Conservation (phyloP, 192 early-diverging fungal genomes). For the Backusella mclennaniae region DNA sequence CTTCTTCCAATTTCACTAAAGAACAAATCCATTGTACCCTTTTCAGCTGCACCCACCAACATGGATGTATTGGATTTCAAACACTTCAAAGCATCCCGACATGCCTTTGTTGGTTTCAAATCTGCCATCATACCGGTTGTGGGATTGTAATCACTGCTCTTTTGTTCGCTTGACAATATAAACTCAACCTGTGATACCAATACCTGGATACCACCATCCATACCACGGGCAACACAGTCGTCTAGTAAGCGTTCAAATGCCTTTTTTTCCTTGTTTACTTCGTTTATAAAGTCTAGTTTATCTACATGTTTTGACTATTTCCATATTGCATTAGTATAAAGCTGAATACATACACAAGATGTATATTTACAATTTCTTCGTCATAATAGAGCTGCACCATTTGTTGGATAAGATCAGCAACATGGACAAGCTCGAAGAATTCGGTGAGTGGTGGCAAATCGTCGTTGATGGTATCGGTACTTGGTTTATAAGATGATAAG, state of each 20-base stretch:
- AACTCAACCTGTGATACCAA: conserved; percentile 83
- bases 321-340: too few relatives aligned
- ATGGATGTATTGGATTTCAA: conserved; percentile 74
- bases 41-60: conserved; percentile 75
- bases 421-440: conserved; percentile 94
- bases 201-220: conserved; percentile 88
- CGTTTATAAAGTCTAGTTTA: conserved; percentile 89
- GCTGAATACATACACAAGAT: not conserved
- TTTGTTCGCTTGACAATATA: conserved; percentile 75
- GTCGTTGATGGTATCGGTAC: conserved; percentile 29
- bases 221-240: conserved; percentile 86
- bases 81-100: conserved; percentile 71
- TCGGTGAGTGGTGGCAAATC: conserved; percentile 65
- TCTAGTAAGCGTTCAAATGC: conserved; percentile 83
- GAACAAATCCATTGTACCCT: conserved; percentile 87
- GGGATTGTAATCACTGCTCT: conserved; percentile 73
- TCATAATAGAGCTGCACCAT: conserved; percentile 94
- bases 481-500: conserved; percentile 44
- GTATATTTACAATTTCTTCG: conserved; percentile 43
- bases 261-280: conserved; percentile 91
- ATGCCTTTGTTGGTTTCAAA: conserved; percentile 83
- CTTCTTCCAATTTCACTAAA: conserved; percentile 85
- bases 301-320: conserved; percentile 68
- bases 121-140: conserved; percentile 50
- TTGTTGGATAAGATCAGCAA: conserved; percentile 90